Percentiles rank a stretch among this genome's conserved stretches.
phyloP scores from a whole-genome alignment of 1,139 yeast species.

The Yamadazyma diddensiae region DNA sequence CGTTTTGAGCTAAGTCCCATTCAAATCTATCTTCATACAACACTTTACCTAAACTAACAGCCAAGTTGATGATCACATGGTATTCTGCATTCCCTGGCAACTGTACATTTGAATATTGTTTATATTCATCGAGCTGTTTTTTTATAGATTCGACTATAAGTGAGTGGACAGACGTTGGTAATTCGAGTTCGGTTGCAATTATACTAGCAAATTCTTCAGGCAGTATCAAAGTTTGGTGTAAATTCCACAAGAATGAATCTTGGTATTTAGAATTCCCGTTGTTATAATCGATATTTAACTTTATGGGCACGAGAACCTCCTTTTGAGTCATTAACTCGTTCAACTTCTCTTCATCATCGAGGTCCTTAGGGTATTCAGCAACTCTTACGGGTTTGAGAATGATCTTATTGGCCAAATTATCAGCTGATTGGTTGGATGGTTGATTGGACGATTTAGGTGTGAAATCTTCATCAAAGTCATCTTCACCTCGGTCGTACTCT shows the following conservation, averaged over 20 bases:
- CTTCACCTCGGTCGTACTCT: slow-evolving; percentile 58
- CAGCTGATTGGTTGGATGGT: slow-evolving; percentile 20
- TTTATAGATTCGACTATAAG: slow-evolving; percentile 70
- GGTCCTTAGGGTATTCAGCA: slow-evolving; percentile 25
- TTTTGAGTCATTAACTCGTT: slow-evolving; percentile 28
- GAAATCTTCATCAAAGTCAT: slow-evolving; percentile 63
- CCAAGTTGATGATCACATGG: slow-evolving; percentile 76
- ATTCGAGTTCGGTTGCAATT: slow-evolving; percentile 78
- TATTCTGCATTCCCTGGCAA: slow-evolving; percentile 63
- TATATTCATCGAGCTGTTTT: slow-evolving; percentile 76
- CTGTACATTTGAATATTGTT: slow-evolving; percentile 53
- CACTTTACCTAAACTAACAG: slow-evolving; percentile 80
- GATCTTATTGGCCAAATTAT: slow-evolving; percentile 25
- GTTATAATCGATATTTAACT: slow-evolving; percentile 70
- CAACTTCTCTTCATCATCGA: slow-evolving; percentile 25
- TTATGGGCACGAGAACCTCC: slow-evolving; percentile 70
- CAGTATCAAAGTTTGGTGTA: slow-evolving; percentile 71
- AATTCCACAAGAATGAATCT: slow-evolving; percentile 89
- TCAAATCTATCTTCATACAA: slow-evolving; percentile 91
- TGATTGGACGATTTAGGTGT: slow-evolving; percentile 21
- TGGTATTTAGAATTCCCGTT: slow-evolving; percentile 57
- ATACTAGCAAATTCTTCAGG: slow-evolving; percentile 83
- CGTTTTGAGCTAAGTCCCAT: slow-evolving; percentile 77
- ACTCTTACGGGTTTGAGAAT: slow-evolving; percentile 33
- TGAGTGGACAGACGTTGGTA: slow-evolving; percentile 61